These are phyloP conservation scores for Epichloe aotearoae DNA, from an alignment of 2,329 filamentous ascomycete species.

Conservation along the genomic window DNA sequence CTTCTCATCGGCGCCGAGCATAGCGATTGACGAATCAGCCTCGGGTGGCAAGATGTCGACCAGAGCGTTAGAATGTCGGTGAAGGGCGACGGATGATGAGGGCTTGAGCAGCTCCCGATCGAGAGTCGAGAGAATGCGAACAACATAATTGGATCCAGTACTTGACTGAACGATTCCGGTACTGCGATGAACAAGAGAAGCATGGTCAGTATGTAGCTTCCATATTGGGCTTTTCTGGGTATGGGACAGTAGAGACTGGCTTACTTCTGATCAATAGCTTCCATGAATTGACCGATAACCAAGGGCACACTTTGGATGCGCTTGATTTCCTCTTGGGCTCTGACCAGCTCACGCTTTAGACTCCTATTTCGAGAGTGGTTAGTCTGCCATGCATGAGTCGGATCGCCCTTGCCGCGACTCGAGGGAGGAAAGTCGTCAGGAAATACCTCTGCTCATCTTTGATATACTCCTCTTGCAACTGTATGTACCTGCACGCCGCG, in stretches of 20 bases:
- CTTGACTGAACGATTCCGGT: constrained; percentile 98
- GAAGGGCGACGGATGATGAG: constrained; percentile 90
- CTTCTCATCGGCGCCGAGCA: constrained; percentile 94
- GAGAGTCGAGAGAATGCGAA: constrained; percentile 93
- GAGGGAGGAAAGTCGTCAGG: neutral
- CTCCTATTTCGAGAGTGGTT: constrained; percentile 41
- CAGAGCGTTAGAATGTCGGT: constrained; percentile 95
- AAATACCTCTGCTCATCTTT: constrained; percentile 91
- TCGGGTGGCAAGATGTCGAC: constrained; percentile 98
- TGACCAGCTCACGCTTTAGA: constrained; percentile 90
- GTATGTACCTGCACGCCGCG: constrained; percentile 55
- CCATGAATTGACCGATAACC: constrained; percentile 99
- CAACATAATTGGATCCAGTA: constrained; percentile 97
- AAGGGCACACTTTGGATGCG: constrained; percentile 95
- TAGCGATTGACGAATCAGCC: constrained; percentile 96
- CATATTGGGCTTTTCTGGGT: neutral
- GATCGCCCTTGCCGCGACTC: neutral
- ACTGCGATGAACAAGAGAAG: constrained; percentile 30
- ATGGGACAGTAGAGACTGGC: constrained; percentile 12
- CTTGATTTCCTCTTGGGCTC: constrained; percentile 98
- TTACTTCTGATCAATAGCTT: constrained; percentile 98
- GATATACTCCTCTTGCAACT: constrained; percentile 99
- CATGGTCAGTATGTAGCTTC: neutral
- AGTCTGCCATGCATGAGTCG: neutral
- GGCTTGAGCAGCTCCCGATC: constrained; percentile 97